Evolutionary conservation across 805 yeast species (phyloP), one percentile per base, ranked within the genome.

Genomic region (Myxozyma mucilagina): DNA sequence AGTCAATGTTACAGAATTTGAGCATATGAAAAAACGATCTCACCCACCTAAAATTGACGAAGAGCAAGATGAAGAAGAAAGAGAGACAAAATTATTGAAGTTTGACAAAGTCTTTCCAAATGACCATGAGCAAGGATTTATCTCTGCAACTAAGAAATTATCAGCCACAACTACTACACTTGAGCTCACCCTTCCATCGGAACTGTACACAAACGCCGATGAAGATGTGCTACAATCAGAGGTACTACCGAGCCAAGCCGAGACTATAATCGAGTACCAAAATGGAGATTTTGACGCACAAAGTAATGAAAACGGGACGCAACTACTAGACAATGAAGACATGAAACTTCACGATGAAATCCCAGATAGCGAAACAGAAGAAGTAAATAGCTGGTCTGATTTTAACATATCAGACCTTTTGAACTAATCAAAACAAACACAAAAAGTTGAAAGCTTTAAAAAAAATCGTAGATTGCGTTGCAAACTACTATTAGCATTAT

Each of bases 341-440:
- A 5, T 11, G 41, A 38, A 38, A 38, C 2, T 38, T n/a, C 13
- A 13, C 2, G 41, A 13, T 3, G 52, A 54, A 39, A 38, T 54
- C 6, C 36, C 52, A 1, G 57, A 54, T 24, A 54, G 57, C 47
- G 57, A 54, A 31, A 32, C 35, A 16, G 57, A 44, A 44, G 57
- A 47, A 14, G 29, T 36, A 7, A 38, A 14, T 9, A 32, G 16
- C n/a, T 36, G 43, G 47, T 36, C 47, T 7, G 47, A 54, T 36
- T 18, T 47, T 18, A 47, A 54, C 18, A 29, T 36, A 7, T 14
- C 44, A 16, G 49, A 53, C 7, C 24, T 53, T 29, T 24, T 41
- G 4, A 41, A n/a, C 20, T 41, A 14, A 32, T 18, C 3, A 41
- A 7, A 36, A 1, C 10, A 34, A n/a, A 9, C 6, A 32, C 5